Percentiles rank a stretch among this genome's conserved stretches.
Conservation (phyloP, 192 early-diverging fungal genomes). For the Backusella australiensis region DNA sequence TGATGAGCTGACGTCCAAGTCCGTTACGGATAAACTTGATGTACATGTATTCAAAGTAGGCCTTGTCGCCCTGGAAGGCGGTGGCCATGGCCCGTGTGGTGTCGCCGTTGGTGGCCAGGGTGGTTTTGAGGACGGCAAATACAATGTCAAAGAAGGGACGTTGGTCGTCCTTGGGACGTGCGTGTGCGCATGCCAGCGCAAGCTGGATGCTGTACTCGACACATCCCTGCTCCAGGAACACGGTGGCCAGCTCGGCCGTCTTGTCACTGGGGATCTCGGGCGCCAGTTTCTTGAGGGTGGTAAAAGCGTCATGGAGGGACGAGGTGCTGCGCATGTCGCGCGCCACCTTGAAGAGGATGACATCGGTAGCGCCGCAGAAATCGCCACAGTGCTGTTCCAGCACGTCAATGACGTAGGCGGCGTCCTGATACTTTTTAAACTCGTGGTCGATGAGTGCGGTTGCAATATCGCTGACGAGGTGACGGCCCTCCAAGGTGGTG, state of each 20-base stretch:
- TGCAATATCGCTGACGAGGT: background rate
- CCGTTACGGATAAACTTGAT: background rate
- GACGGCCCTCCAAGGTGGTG: background rate
- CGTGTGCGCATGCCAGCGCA: background rate
- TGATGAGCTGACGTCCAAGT: background rate
- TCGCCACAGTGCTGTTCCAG: background rate
- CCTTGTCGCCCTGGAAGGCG: background rate
- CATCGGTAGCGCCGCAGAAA: conserved; percentile 2
- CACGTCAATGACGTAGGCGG: background rate
- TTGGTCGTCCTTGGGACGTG: background rate
- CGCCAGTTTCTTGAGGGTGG: background rate
- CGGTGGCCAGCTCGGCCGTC: background rate
- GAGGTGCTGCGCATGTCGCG: background rate
- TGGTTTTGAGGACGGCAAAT: background rate
- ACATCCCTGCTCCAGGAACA: background rate
- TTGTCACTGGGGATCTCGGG: conserved; percentile 4
- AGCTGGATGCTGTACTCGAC: background rate
- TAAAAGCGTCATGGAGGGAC: background rate
- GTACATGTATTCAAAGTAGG: background rate
- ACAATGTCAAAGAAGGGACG: conserved; percentile 1
- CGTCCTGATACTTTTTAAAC: background rate
- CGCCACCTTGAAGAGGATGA: background rate
- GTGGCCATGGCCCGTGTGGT: background rate
- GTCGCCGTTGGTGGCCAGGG: background rate
- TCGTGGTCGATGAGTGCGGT: background rate